Evolutionary conservation across 225 moss, liverwort and hornwort species (phyloP).

Genomic region (Lunularia cruciata): DNA sequence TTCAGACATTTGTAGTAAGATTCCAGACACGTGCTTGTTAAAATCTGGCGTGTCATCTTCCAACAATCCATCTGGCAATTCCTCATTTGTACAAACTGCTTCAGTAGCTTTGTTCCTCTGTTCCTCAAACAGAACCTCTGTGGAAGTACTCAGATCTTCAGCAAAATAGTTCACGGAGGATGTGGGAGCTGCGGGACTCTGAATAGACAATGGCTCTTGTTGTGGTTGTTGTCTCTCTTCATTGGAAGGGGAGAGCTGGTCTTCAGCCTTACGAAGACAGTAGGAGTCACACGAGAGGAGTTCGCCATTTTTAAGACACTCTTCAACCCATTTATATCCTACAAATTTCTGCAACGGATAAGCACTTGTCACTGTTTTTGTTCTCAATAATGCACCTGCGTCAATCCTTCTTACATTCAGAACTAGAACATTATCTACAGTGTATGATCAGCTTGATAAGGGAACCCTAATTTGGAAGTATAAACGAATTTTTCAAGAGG

Average conservation of each 20-base stretch:
- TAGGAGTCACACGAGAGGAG: constrained; percentile 32
- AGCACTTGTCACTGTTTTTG: not conserved
- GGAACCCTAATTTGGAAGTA: not conserved
- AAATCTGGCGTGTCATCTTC: constrained; percentile 31
- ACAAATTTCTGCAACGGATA: constrained; percentile 31
- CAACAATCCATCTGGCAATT: not conserved
- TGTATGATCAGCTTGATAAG: not conserved
- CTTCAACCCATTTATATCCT: constrained; percentile 40
- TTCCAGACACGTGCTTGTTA: constrained; percentile 35
- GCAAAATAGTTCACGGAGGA: not conserved
- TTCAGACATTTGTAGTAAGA: constrained; percentile 32
- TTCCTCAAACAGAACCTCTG: not conserved
- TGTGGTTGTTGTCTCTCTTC: not conserved
- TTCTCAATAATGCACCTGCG: not conserved
- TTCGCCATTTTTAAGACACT: constrained; percentile 37
- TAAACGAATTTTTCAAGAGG: not conserved
- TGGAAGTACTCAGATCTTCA: not conserved
- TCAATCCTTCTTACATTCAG: not conserved
- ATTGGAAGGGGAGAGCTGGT: not conserved
- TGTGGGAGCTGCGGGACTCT: not conserved
- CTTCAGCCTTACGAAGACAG: constrained; percentile 5
- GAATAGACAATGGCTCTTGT: not conserved
- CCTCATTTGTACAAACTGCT: not conserved
- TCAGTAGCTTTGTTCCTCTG: constrained; percentile 11
- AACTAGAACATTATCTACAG: not conserved